Conservation (phyloP, 1,284 basidiomycete species). For the Trametes pubescens region DNA sequence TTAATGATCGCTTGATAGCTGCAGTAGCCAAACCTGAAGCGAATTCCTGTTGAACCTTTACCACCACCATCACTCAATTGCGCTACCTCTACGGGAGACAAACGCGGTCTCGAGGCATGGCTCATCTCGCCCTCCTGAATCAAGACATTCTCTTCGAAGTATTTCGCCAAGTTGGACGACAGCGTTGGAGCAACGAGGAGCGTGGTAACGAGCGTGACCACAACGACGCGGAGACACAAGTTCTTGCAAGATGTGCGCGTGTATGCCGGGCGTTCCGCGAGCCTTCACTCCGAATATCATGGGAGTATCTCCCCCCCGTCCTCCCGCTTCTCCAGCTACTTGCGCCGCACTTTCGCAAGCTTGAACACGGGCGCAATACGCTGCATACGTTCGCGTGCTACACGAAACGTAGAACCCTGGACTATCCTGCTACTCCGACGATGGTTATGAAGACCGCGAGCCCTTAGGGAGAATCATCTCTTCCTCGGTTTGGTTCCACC, state of each 20-base stretch:
- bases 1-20: no score
- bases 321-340: background rate
- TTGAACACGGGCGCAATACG: background rate
- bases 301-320: background rate
- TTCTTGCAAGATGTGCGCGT: background rate
- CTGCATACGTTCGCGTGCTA: background rate
- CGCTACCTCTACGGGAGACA: no score
- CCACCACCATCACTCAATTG: background rate
- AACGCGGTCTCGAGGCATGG: background rate
- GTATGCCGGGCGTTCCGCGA: conserved; percentile 1
- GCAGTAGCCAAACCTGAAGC: no score
- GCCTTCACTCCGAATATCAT: background rate
- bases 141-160: background rate
- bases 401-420: background rate
- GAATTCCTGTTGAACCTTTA: background rate
- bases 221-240: background rate
- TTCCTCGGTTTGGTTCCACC: background rate
- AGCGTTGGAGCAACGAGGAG: background rate
- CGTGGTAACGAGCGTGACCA: background rate
- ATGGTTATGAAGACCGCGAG: background rate
- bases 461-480: background rate
- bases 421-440: background rate
- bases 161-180: background rate
- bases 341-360: background rate
- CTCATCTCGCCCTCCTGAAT: background rate